Evolutionary conservation across 345 rosid species (phyloP), one percentile per base, ranked within the genome.

Genomic region (Angophora floribunda): DNA sequence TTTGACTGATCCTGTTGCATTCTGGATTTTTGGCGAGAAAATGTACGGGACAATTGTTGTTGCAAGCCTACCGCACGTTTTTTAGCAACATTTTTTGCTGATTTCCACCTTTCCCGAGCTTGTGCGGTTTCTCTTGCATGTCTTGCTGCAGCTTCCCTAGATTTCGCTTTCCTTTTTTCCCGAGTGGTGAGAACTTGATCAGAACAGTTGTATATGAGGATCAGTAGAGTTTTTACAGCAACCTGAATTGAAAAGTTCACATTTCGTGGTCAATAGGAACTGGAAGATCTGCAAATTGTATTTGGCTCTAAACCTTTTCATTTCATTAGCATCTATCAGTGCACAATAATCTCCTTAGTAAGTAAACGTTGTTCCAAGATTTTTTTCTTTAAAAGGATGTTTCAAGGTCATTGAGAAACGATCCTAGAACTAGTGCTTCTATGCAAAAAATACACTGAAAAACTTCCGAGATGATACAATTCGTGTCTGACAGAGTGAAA

Each of bases 51-150:
- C 53, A 97, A 84, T 75, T 94, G 95, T 82, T 92, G 88, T 85
- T 94, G 93, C 87, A 96, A 88, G 86, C 98, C 98, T 44, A 89
- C 5, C 52, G 91, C 92, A 78, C 84, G 92, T 89, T 94, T 94
- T 91, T 93, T 95, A 80, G 97, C 96, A 86, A 86, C 89, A 87
- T 91, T 91, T 93, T 89, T 95, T 87, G 98, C 98, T 36, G 52
- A 53, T 91, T 94, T 96, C 99, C 99, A 96, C 88, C 97, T 94
- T 88, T 97, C 96, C 32, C 97, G 94, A 89, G 99, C 99, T 91
- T 95, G 98, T 87, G 95, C 95, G 57, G 98, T 97, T 93, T 95
- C 99, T 89, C 94, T 92, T 82, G 96, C 98, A 52, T 96, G 95
- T 89, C 94, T 94, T 67, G 98, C 98, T 51, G 99, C 98, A 24